Evolutionary conservation across 2,329 filamentous ascomycete species (phyloP).

Genomic region (Colletotrichum gloeosporioides): DNA sequence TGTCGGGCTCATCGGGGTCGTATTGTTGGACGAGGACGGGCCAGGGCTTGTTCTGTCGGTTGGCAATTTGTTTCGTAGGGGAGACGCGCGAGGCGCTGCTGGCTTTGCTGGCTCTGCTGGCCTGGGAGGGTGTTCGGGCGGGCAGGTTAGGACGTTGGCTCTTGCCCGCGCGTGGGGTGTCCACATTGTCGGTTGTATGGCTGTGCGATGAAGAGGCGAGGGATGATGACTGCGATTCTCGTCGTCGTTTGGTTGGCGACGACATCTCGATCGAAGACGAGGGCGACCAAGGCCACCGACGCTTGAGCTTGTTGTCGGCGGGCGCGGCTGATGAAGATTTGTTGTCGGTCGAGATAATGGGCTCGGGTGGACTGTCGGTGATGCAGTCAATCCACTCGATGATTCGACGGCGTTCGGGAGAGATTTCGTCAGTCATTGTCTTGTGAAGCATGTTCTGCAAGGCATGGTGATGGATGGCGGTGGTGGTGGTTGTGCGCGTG

Average conservation of each 20-base stretch:
- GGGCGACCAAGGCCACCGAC: neutral
- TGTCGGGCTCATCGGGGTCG: neutral
- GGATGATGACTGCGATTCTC: neutral
- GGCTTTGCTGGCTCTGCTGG: neutral
- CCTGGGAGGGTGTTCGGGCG: neutral
- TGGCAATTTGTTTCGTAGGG: neutral
- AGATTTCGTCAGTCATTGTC: neutral
- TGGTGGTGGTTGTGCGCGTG: neutral
- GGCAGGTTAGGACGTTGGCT: neutral
- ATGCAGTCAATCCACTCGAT: neutral
- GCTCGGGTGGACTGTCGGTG: neutral
- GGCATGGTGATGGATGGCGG: neutral
- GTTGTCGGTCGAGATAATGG: neutral
- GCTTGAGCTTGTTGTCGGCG: neutral
- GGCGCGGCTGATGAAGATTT: neutral
- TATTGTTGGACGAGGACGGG: neutral
- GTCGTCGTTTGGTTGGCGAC: neutral
- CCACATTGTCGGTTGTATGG: neutral
- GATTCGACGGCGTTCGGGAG: neutral
- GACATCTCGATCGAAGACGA: neutral
- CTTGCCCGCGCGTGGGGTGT: neutral
- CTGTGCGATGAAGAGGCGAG: neutral
- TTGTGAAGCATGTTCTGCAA: neutral
- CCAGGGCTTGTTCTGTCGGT: neutral
- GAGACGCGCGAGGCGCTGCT: neutral